These are phyloP conservation scores for Fusarium gaditjirri DNA, from an alignment of 2,329 filamentous ascomycete genomes.

Conservation along the genomic window DNA sequence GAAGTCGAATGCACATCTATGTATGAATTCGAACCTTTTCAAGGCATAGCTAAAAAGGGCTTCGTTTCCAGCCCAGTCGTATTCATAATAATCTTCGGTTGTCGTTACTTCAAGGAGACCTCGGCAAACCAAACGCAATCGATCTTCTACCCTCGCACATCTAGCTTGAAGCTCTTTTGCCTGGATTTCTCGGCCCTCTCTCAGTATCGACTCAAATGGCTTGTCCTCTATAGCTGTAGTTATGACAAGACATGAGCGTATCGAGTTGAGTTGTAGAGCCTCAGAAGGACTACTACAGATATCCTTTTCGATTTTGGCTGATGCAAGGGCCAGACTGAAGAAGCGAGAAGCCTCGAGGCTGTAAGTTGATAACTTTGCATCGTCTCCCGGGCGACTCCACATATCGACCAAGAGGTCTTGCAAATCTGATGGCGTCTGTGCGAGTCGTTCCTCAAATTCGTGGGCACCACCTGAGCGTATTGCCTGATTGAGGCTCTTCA, in stretches of 20 bases:
- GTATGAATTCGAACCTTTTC: neutral
- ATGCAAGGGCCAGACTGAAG: accelerated
- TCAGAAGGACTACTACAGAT: no score
- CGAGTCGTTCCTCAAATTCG: neutral
- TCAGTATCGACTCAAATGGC: accelerated
- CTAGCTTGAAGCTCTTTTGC: accelerated
- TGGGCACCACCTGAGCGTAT: neutral
- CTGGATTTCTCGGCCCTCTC: accelerated
- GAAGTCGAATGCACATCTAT: neutral
- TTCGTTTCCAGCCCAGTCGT: accelerated
- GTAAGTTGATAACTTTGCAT: accelerated
- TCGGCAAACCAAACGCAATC: neutral
- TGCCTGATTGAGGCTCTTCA: neutral
- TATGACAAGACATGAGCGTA: neutral
- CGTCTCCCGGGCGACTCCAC: accelerated
- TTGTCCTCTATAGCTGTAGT: neutral
- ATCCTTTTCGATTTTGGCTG: accelerated
- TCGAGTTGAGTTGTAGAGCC: neutral
- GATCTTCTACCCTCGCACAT: accelerated
- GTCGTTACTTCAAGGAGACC: neutral
- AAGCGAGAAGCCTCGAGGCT: accelerated
- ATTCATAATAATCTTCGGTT: accelerated
- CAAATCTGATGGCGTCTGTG: neutral
- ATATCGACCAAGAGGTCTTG: neutral
- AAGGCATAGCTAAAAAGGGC: accelerated